These are phyloP conservation scores for Apostasia shenzhenica DNA, from an alignment of 106 monocot species.

Conservation along the genomic window DNA sequence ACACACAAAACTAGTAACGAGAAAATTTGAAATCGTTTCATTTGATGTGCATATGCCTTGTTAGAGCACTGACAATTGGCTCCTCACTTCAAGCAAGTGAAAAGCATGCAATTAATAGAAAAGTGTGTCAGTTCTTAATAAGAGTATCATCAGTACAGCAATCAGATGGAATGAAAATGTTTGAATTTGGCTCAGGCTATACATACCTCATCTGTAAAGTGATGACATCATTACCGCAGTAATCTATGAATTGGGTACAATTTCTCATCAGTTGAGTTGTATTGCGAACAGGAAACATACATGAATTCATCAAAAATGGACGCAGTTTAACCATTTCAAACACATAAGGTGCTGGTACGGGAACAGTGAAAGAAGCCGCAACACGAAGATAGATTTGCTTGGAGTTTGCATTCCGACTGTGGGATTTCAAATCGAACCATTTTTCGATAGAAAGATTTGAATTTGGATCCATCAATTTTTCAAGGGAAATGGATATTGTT, in stretches of 20 bases:
- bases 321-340: conserved; percentile 35
- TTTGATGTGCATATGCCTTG: no score
- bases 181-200: not conserved
- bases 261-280: conserved; percentile 19
- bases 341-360: conserved; percentile 31
- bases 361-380: conserved; percentile 71
- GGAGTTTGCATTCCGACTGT: conserved; percentile 16
- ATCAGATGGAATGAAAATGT: conserved; percentile 2
- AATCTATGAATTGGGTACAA: conserved; percentile 45
- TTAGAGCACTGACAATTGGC: no score
- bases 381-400: conserved; percentile 46
- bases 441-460: conserved; percentile 51
- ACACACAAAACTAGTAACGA: no score
- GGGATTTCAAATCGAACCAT: conserved; percentile 65
- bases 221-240: conserved; percentile 47
- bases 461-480: conserved; percentile 38
- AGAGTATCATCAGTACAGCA: not conserved
- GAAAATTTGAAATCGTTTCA: no score
- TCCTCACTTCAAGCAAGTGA: no score
- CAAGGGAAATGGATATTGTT: conserved; percentile 50
- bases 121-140: no score
- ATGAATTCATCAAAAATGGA: conserved; percentile 23
- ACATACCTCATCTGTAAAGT: conserved; percentile 65
- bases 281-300: conserved; percentile 25
- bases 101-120: no score